Percentiles rank a stretch among this genome's conserved stretches.
phyloP scores from a whole-genome alignment of 345 rosid species.

The Erucastrum elatum region DNA sequence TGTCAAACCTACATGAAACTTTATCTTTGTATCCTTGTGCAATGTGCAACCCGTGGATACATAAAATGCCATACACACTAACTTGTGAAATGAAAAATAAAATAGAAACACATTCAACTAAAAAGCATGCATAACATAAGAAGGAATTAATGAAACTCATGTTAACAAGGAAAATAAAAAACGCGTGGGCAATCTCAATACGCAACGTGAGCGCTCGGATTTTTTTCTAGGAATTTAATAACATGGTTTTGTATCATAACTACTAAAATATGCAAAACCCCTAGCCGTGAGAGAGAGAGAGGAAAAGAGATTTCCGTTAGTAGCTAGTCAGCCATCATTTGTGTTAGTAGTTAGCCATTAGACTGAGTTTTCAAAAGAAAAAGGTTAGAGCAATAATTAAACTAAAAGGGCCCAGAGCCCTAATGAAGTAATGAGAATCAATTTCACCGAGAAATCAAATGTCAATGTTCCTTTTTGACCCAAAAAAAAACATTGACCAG shows the following conservation, averaged over 20 bases:
- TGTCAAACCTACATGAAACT: not conserved
- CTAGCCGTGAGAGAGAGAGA: not conserved
- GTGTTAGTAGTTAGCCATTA: not conserved
- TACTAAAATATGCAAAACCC: not conserved
- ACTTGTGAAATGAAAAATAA: not conserved
- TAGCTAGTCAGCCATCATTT: not conserved
- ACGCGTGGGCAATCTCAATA: too few relatives aligned
- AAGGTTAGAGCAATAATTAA: not conserved
- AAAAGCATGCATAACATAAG: not conserved
- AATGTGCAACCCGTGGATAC: not conserved
- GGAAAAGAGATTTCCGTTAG: not conserved
- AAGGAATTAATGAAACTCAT: not conserved
- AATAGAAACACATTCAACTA: not conserved
- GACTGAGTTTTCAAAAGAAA: not conserved
- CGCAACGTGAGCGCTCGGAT: too few relatives aligned
- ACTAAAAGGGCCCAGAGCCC: not conserved
- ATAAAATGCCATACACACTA: not conserved
- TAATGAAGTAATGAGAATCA: not conserved
- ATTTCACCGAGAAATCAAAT: not conserved
- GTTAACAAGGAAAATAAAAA: too few relatives aligned
- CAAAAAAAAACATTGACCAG: not conserved
- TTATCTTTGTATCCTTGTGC: not conserved
- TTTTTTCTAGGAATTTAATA: too few relatives aligned
- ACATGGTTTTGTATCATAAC: not conserved
- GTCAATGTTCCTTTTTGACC: not conserved